Evolutionary conservation across 352 stramenopile genomes (phyloP).

Genomic region (Globisporangium polare): DNA sequence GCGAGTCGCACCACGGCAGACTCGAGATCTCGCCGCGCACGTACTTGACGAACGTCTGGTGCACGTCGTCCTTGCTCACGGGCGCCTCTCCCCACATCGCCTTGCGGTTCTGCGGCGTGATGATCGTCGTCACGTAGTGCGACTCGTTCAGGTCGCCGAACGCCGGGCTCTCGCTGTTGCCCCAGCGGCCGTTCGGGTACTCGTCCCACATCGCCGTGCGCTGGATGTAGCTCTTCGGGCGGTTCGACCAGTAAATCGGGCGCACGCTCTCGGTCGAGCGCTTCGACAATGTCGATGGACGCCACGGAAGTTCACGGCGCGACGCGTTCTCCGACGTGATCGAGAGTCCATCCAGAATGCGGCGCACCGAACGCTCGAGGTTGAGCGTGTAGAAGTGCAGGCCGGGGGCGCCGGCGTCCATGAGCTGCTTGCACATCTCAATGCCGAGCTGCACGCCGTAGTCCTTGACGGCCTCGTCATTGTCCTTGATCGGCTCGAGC

Average conservation of each 20-base stretch:
- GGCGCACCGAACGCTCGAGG: conserved; percentile 86
- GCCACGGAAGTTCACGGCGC: conserved; percentile 88
- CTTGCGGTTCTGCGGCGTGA: conserved; percentile 66
- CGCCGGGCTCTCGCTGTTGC: conserved; percentile 92
- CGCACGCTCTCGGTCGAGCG: conserved; percentile 88
- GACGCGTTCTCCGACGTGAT: conserved; percentile 43
- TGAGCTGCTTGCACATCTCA: conserved; percentile 92
- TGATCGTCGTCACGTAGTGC: conserved; percentile 89
- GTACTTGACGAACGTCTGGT: conserved; percentile 95
- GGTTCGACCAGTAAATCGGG: conserved; percentile 99
- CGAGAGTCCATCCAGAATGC: conserved; percentile 84
- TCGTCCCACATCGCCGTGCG: conserved; percentile 98
- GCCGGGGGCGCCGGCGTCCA: conserved; percentile 83
- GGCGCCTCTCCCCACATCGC: conserved; percentile 95
- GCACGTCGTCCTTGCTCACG: conserved; percentile 88
- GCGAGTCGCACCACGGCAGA: conserved; percentile 97
- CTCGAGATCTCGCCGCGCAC: conserved; percentile 94
- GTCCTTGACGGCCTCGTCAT: conserved; percentile 95
- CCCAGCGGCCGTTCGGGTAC: conserved; percentile 96
- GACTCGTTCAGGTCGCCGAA: conserved; percentile 96
- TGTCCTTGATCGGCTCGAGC: conserved; percentile 94
- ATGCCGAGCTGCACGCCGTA: conserved; percentile 95
- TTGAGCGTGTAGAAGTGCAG: conserved; percentile 96
- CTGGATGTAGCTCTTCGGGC: conserved; percentile 96
- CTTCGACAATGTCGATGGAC: conserved; percentile 87